A percentile compares a stretch with the other conserved stretches of the same genome.
Conservation (phyloP, 306 rosid species). For the Leucaena leucocephala region DNA sequence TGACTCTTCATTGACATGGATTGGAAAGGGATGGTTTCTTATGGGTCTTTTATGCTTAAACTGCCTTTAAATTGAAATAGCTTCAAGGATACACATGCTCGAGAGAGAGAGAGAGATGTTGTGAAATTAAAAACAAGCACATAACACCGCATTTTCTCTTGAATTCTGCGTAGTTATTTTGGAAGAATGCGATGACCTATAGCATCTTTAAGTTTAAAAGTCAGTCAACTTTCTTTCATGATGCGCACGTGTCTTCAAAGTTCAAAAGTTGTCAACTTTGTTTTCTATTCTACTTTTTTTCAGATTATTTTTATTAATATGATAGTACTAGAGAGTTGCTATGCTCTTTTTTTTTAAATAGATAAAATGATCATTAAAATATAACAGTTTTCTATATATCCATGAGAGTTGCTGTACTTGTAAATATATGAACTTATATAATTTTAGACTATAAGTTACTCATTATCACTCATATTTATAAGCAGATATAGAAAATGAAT, state of each 20-base stretch:
- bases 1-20: background rate
- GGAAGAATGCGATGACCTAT: too few relatives aligned
- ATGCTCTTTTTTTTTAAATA: too few relatives aligned
- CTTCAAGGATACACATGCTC: background rate
- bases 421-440: background rate
- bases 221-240: too few relatives aligned
- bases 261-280: background rate
- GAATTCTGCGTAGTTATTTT: background rate
- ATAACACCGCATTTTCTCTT: background rate
- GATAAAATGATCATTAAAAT: too few relatives aligned
- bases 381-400: too few relatives aligned
- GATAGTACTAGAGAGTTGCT: background rate
- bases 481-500: background rate
- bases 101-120: background rate
- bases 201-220: too few relatives aligned
- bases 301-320: background rate
- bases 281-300: background rate
- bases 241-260: too few relatives aligned
- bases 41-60: background rate
- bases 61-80: background rate
- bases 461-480: background rate
- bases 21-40: too few relatives aligned
- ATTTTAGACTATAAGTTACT: background rate
- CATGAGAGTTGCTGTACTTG: background rate
- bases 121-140: background rate